Conservation (phyloP, 805 yeast species). For the Starmerella bacillaris region DNA sequence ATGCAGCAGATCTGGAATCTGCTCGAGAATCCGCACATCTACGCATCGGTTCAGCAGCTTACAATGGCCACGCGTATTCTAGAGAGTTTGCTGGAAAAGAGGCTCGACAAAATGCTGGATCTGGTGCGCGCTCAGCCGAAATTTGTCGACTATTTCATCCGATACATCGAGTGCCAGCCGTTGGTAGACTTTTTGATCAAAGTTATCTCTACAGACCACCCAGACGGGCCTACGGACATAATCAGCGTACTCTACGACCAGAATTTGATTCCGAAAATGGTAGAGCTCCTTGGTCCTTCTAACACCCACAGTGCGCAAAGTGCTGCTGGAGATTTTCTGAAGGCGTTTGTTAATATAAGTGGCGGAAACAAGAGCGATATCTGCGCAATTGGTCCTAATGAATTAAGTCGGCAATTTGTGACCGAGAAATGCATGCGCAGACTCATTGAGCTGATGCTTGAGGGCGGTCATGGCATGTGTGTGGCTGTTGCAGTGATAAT, state of each 20-base stretch:
- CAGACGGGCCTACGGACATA: constrained; percentile 75
- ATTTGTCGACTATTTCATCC: constrained; percentile 63
- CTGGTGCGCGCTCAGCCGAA: constrained; percentile 52
- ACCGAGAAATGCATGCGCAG: constrained; percentile 48
- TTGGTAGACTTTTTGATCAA: constrained; percentile 81
- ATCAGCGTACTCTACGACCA: constrained; percentile 60
- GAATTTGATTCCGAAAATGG: constrained; percentile 49
- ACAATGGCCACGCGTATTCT: constrained; percentile 82
- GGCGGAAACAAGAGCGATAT: constrained; percentile 82
- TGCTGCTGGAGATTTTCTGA: constrained; percentile 87
- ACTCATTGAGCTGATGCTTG: constrained; percentile 59
- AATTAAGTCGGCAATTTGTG: constrained; percentile 75
- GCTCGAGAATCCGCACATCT: constrained; percentile 30
- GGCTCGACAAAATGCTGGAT: constrained; percentile 56
- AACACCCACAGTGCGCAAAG: constrained; percentile 59
- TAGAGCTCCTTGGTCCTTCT: constrained; percentile 52
- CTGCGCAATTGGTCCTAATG: constrained; percentile 91
- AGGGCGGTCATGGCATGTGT: constrained; percentile 65
- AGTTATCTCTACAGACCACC: constrained; percentile 81
- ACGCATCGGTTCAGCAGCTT: constrained; percentile 49
- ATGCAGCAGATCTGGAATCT: constrained; percentile 63
- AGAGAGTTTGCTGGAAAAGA: constrained; percentile 76
- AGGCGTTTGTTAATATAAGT: constrained; percentile 83
- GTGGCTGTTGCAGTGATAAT: constrained; percentile 91
- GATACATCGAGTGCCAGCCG: constrained; percentile 82